These are phyloP conservation scores for Shiraia sp. DNA, from an alignment of 2,329 filamentous ascomycete species.

Conservation along the genomic window DNA sequence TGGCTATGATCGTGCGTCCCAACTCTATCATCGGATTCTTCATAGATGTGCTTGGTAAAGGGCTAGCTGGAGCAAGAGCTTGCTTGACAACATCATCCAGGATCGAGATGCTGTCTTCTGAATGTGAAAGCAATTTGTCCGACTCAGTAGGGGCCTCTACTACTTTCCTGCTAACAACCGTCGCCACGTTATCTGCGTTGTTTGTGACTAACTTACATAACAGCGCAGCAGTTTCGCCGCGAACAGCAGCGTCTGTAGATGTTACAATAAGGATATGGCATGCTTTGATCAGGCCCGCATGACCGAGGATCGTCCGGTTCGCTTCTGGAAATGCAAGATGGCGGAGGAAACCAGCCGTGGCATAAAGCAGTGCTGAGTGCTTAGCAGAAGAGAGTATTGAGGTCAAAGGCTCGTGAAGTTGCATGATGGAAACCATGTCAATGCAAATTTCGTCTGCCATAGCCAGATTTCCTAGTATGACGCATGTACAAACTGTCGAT, in stretches of 20 bases:
- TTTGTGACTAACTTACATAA: constrained; percentile 39
- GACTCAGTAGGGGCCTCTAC: constrained; percentile 6
- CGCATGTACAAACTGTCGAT: constrained; percentile 39
- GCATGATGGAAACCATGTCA: constrained; percentile 40
- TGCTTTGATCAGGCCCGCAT: constrained; percentile 37
- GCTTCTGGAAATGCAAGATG: constrained; percentile 42
- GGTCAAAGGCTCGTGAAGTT: constrained; percentile 35
- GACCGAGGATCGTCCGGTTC: constrained; percentile 34
- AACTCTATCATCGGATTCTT: constrained; percentile 45
- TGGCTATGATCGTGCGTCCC: constrained; percentile 32
- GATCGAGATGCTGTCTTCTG: constrained; percentile 1
- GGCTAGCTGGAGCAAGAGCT: constrained; percentile 32
- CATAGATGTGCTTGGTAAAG: constrained; percentile 43
- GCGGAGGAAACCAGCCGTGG: constrained; percentile 42
- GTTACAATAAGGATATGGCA: constrained; percentile 24
- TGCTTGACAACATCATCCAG: constrained; percentile 26
- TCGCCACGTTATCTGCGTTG: constrained; percentile 36
- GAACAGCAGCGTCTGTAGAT: constrained; percentile 31
- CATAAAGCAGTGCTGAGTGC: constrained; percentile 39
- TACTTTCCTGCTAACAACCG: constrained; percentile 28
- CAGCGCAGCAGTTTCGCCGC: constrained; percentile 41
- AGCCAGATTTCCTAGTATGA: constrained; percentile 45
- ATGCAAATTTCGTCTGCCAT: constrained; percentile 41
- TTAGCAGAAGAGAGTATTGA: constrained; percentile 28
- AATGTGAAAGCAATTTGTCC: constrained; percentile 1